Base-by-base conservation (phyloP, 768 basidiomycete genomes). In the Rhodotorula paludigena region DNA sequence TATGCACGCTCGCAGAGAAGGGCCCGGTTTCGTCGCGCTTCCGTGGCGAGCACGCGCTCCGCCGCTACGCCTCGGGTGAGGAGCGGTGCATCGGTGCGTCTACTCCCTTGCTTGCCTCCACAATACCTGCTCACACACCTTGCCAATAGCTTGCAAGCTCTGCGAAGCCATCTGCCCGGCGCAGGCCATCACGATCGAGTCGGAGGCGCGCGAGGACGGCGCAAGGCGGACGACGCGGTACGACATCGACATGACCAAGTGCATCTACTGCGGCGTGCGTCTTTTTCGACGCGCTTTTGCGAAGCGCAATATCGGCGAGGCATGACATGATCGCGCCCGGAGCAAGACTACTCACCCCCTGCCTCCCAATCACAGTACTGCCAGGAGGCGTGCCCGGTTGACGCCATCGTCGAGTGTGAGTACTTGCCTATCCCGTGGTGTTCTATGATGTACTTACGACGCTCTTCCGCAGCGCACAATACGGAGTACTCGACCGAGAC, bases 121-220 rank as follows among this genome's bases (percentile, higher is more conserved):
- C 18, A 9, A 2, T 21, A 12, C 25, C 28, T 30, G 14, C 57
- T 49, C 38, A 53, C 41, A 5, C 25, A 10, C n/a, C 28, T 10
- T 53, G n/a, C 32, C n/a, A 15, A 3, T 74, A 97, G 94, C 96
- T 36, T 99, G 96, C 82, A 98, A 98, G 80, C 85, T 99, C 30
- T 99, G 96, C 77, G 96, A 98, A 80, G 94, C 96, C 45, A 99
- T 99, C 76, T 99, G 96, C 78, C 96, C 96, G 41, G 96, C 96
- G 35, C 96, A 97, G 78, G 96, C 96, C 36, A 99, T 99, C 77
- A 98, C 96, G 33, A 99, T 99, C 73, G 96, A 99, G 81, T 94
- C 92, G 68, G 96, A 99, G 80, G 86, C 92, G 62, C 88, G 96
- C 71, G 82, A 86, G 79, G 96, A 99, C 78, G 96, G 96, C 51